A percentile compares a stretch with the other conserved stretches of the same genome.
Conservation (phyloP, 495 filamentous ascomycete genomes). For the Poronia punctata region DNA sequence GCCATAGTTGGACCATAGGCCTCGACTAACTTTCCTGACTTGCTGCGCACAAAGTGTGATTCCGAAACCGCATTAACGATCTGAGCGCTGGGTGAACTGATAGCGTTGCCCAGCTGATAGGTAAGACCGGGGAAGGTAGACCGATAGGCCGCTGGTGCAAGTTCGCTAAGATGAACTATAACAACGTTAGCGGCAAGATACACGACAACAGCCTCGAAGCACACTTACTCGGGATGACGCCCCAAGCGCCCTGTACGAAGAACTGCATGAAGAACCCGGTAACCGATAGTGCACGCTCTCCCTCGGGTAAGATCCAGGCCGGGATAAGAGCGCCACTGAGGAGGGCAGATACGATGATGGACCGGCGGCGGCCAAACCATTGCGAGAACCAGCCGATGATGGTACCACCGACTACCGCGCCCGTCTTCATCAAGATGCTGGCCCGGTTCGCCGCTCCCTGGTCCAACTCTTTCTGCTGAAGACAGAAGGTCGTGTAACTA, state of each 20-base stretch:
- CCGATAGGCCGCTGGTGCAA: constrained; percentile 67
- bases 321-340: constrained; percentile 56
- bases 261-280: constrained; percentile 73
- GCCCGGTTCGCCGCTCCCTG: constrained; percentile 57
- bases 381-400: constrained; percentile 67
- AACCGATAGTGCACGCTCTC: constrained; percentile 51
- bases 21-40: constrained; percentile 44
- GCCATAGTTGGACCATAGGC: constrained; percentile 66
- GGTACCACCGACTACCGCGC: constrained; percentile 66
- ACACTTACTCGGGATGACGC: constrained; percentile 52
- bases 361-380: constrained; percentile 60
- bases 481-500: constrained; percentile 71
- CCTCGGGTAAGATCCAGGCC: constrained; percentile 61
- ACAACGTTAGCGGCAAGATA: neutral
- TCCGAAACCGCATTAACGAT: constrained; percentile 65
- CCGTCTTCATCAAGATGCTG: constrained; percentile 65
- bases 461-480: constrained; percentile 55
- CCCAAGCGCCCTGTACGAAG: constrained; percentile 72
- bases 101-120: constrained; percentile 73
- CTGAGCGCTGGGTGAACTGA: constrained; percentile 64
- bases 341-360: constrained; percentile 54
- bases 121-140: constrained; percentile 60
- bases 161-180: constrained; percentile 66
- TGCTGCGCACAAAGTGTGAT: constrained; percentile 38
- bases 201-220: neutral